These are phyloP conservation scores for Fomitopsis serialis DNA, from an alignment of 768 basidiomycete species.

Conservation along the genomic window DNA sequence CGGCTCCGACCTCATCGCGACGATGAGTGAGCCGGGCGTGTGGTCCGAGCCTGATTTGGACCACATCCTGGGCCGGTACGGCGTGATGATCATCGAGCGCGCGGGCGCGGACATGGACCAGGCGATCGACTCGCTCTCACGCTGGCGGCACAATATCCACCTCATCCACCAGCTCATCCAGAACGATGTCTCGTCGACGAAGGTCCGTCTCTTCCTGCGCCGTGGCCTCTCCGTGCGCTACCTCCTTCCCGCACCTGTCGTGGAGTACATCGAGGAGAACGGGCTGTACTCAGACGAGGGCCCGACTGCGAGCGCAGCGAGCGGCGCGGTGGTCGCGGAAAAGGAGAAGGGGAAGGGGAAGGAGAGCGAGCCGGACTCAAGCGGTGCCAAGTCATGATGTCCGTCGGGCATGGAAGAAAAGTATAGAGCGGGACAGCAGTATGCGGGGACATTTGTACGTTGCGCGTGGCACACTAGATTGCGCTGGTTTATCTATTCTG, in stretches of 20 bases:
- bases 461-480: background rate
- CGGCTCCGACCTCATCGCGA: slow-evolving; percentile 96
- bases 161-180: slow-evolving; percentile 93
- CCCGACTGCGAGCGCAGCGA: slow-evolving; percentile 24
- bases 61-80: slow-evolving; percentile 93
- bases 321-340: slow-evolving; percentile 19
- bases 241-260: slow-evolving; percentile 84
- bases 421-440: background rate
- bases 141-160: slow-evolving; percentile 80
- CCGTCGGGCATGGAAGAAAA: background rate
- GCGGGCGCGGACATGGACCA: slow-evolving; percentile 90
- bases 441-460: background rate
- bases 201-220: slow-evolving; percentile 77
- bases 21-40: slow-evolving; percentile 97
- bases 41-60: slow-evolving; percentile 95
- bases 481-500: background rate
- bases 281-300: slow-evolving; percentile 69
- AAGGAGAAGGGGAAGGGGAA: slow-evolving; percentile 34
- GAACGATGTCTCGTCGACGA: slow-evolving; percentile 95
- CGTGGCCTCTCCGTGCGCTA: slow-evolving; percentile 83
- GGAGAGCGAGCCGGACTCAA: slow-evolving; percentile 14
- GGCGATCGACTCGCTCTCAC: slow-evolving; percentile 67
- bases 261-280: slow-evolving; percentile 90
- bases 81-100: slow-evolving; percentile 91
- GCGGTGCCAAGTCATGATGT: background rate